Base-by-base conservation (phyloP, 441 rosid species). In the Kokia cookei region DNA sequence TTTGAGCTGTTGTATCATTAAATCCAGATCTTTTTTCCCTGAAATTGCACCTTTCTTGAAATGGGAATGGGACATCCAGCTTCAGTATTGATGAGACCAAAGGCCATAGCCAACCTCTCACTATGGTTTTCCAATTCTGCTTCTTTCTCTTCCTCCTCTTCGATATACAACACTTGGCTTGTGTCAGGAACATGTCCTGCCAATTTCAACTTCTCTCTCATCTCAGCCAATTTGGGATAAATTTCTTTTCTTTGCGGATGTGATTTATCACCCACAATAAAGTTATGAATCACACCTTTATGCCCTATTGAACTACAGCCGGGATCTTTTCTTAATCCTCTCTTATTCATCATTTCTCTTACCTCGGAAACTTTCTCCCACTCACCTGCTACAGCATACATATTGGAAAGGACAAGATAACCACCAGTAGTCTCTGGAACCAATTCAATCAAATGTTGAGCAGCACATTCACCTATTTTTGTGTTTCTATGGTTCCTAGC, bases 91-190 rank as follows among this genome's bases (percentile, higher is more conserved):
- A 86, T 82, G 66, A 89, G 82, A 19, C 86, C 89, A 50, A 82
- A 85, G 70, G 88, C 88, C 50, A 85, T 82, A 75, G 91, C 91
- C 77, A 87, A 76, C 73, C 88, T 85, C 75, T 85, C 88, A 57
- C 89, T 85, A 60, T 85, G 89, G 65, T 76, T 78, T 73, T 82
- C 86, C 68, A 84, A 26, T 77, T 84, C 89, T 27, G 80, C 85
- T 87, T 82, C 86, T 74, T 80, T 87, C 75, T 79, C 89, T 47
- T 79, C 70, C 76, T 85, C 84, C 42, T 66, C 82, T 71, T 85
- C 83, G 26, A 85, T 78, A 48, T 72, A 74, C 72, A 85, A 67
- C 73, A 84, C 84, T 59, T 84, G 91, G 79, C 74, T 63, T 19
- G 85, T 85, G 65, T 88, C 90, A 1, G 87, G 79, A 3, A 78